phyloP scores from a whole-genome alignment of 2,329 filamentous ascomycete genomes.

The Dryadomyces quercivorus region DNA sequence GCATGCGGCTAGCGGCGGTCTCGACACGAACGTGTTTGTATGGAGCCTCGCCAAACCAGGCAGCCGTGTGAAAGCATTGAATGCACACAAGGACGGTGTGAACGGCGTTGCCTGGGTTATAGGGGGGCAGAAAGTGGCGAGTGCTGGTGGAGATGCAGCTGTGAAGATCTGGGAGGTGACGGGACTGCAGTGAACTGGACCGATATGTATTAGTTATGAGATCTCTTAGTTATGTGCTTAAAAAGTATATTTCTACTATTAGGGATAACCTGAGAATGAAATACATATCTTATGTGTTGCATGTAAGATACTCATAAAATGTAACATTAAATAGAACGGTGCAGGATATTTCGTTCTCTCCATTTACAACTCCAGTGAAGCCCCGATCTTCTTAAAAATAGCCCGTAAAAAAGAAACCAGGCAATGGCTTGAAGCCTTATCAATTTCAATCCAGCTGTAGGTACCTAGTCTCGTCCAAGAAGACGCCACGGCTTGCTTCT shows the following conservation, averaged over 20 bases:
- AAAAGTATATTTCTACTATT: not conserved
- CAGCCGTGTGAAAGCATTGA: conserved; percentile 68
- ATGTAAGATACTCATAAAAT: no score
- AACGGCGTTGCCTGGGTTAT: conserved; percentile 71
- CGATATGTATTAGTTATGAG: no score
- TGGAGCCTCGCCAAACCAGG: conserved; percentile 82
- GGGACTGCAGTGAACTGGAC: conserved; percentile 30
- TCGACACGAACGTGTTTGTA: conserved; percentile 87
- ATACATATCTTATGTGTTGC: no score
- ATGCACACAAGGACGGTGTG: conserved; percentile 94
- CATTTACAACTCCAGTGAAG: not conserved
- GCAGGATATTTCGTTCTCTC: not conserved
- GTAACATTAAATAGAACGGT: not conserved
- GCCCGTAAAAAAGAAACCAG: no score
- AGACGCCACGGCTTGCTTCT: not conserved
- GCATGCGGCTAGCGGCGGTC: conserved; percentile 68
- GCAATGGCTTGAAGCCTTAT: not conserved
- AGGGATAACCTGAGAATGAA: no score
- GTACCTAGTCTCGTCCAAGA: not conserved
- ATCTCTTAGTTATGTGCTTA: not conserved
- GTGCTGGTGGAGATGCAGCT: conserved; percentile 74
- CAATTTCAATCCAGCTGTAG: conserved; percentile 7
- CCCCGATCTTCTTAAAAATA: no score
- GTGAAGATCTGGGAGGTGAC: conserved; percentile 78
- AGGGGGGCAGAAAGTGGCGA: conserved; percentile 55